Conservation (phyloP, 2,329 filamentous ascomycete species). For the Phaeophleospora eucalypticola region DNA sequence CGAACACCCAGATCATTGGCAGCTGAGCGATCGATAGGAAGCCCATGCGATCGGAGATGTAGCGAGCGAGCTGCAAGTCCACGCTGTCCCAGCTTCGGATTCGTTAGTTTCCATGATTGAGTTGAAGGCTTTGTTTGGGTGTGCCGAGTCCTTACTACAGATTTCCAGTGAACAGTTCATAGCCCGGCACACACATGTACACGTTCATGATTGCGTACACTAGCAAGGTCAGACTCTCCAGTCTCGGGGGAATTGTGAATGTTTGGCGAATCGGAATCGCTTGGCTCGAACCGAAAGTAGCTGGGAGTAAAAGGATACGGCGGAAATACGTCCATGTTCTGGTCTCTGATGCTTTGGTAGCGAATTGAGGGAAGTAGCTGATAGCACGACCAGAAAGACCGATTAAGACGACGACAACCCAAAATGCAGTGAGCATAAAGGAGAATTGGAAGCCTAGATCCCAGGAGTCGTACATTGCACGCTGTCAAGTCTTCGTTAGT, state of each 20-base stretch:
- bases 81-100: conserved; percentile 3
- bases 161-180: conserved; percentile 44
- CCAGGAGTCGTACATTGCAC: conserved; percentile 12
- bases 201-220: conserved; percentile 45
- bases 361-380: too few species aligned
- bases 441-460: conserved; percentile 12
- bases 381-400: conserved; percentile 35
- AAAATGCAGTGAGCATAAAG: conserved; percentile 36
- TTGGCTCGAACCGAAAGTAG: conserved; percentile 40
- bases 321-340: conserved; percentile 32
- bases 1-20: conserved; percentile 63
- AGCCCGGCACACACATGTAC: conserved; percentile 42
- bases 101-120: neutral
- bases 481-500: conserved; percentile 12
- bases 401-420: conserved; percentile 35
- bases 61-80: conserved; percentile 46
- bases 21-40: conserved; percentile 62
- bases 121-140: neutral
- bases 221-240: conserved; percentile 44
- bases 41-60: conserved; percentile 60
- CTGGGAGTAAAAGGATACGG: conserved; percentile 41
- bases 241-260: conserved; percentile 44
- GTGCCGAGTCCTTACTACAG: conserved; percentile 40
- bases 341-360: too few species aligned
- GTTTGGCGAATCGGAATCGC: conserved; percentile 41